Evolutionary conservation across 2,329 filamentous ascomycete genomes (phyloP).

Genomic region (Aspergillus sojae): DNA sequence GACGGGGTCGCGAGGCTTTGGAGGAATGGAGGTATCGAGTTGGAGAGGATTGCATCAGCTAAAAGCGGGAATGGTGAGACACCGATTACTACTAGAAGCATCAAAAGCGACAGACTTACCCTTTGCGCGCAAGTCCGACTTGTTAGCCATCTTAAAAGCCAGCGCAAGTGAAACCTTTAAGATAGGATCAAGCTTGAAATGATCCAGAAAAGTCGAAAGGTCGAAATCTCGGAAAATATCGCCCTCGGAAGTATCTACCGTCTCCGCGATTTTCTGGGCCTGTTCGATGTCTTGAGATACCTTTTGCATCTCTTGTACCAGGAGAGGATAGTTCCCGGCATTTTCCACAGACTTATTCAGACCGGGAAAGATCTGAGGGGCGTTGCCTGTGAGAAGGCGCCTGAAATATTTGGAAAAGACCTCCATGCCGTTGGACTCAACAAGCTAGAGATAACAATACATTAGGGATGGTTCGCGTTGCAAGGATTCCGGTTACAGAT

Average conservation of each 20-base stretch:
- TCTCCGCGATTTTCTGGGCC: conserved; percentile 87
- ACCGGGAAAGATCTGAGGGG: conserved; percentile 84
- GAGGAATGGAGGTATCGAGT: conserved; percentile 76
- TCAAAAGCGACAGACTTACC: conserved; percentile 56
- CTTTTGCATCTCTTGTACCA: conserved; percentile 83
- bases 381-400: conserved; percentile 88
- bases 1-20: conserved; percentile 71
- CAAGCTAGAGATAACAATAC: conserved; percentile 61
- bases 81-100: conserved; percentile 1
- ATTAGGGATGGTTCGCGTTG: not conserved
- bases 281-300: conserved; percentile 78
- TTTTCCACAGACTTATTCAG: conserved; percentile 72
- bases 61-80: conserved; percentile 13
- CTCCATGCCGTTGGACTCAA: conserved; percentile 99
- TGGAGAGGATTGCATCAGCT: conserved; percentile 90
- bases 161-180: conserved; percentile 85
- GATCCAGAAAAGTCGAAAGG: conserved; percentile 90
- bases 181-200: conserved; percentile 89
- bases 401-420: conserved; percentile 95
- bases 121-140: conserved; percentile 83
- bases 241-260: conserved; percentile 85
- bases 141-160: conserved; percentile 82
- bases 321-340: conserved; percentile 79
- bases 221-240: conserved; percentile 97
- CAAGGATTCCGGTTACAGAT: not conserved